These are phyloP conservation scores for Magnolia officinalis DNA, from an alignment of 164 flowering plant genomes.

Conservation along the genomic window DNA sequence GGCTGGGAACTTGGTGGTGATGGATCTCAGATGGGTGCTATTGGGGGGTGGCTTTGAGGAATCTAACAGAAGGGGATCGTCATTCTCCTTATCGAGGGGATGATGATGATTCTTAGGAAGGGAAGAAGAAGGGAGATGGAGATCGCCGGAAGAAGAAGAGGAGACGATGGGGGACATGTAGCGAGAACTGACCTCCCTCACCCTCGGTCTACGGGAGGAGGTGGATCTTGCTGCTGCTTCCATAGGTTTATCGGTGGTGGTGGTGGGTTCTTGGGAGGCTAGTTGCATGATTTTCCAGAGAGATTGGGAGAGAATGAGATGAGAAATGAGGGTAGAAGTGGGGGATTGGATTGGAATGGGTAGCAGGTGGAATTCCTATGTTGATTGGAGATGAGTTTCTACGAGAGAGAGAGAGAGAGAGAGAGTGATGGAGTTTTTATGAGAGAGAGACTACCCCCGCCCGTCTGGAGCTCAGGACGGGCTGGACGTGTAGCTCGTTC, in stretches of 20 bases:
- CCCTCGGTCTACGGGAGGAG: slow-evolving; percentile 22
- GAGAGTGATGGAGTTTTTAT: too few species aligned
- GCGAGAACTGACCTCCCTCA: slow-evolving; percentile 29
- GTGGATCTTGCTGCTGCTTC: not conserved
- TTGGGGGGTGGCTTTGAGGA: not conserved
- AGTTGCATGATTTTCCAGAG: too few species aligned
- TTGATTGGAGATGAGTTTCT: too few species aligned
- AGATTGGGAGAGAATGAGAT: too few species aligned
- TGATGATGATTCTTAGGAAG: slow-evolving; percentile 10
- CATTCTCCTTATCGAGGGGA: slow-evolving; percentile 4
- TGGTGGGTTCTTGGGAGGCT: not conserved
- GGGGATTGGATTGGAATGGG: too few species aligned
- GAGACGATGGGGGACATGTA: slow-evolving; percentile 30
- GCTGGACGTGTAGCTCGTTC: too few species aligned
- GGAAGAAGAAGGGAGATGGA: slow-evolving; percentile 19
- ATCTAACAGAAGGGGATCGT: not conserved
- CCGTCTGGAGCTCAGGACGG: too few species aligned
- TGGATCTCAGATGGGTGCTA: not conserved
- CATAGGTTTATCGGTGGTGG: not conserved
- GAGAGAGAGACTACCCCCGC: too few species aligned
- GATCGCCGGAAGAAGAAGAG: slow-evolving; percentile 22
- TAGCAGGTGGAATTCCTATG: too few species aligned
- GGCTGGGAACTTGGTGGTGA: not conserved
- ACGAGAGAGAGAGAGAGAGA: too few species aligned
- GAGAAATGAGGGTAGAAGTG: too few species aligned